Percentiles rank a stretch among this genome's conserved stretches.
These are phyloP conservation scores for Halophytophthora batemanensis DNA, from an alignment of 352 stramenopile genomes.

Conservation along the genomic window DNA sequence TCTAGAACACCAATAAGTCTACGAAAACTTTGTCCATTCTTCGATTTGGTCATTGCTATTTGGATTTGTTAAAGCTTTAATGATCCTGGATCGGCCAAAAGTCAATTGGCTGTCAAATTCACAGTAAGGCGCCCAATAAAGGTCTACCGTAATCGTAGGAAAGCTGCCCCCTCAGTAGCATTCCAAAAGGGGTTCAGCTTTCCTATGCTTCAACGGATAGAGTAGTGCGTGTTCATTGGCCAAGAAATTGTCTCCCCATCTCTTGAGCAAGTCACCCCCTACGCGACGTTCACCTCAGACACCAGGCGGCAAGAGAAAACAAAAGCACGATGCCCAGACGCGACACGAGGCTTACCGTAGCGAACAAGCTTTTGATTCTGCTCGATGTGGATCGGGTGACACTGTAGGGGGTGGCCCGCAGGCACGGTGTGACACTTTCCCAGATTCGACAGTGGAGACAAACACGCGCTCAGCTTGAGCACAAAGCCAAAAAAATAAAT, in stretches of 20 bases:
- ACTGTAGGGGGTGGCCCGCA: background rate
- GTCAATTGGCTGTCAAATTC: too few species aligned
- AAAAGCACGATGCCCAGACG: background rate
- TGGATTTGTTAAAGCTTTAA: too few species aligned
- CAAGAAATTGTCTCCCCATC: background rate
- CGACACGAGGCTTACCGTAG: conserved; percentile 1
- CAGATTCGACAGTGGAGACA: background rate
- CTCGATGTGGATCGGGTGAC: background rate
- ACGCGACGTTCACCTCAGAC: background rate
- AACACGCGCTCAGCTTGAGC: background rate
- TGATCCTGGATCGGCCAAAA: too few species aligned
- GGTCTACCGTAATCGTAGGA: background rate
- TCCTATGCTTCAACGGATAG: background rate
- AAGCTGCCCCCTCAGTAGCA: background rate
- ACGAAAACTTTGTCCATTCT: too few species aligned
- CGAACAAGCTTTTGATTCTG: background rate
- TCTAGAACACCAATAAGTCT: too few species aligned
- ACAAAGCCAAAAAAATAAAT: background rate
- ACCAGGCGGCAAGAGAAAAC: background rate
- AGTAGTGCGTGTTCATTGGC: background rate
- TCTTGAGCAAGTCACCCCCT: background rate
- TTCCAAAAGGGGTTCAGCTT: background rate
- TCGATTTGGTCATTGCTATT: too few species aligned
- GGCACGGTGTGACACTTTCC: background rate
- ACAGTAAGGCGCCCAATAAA: too few species aligned